Base-by-base conservation (phyloP, 1,284 basidiomycete species). In the Papiliotrema terrestris region DNA sequence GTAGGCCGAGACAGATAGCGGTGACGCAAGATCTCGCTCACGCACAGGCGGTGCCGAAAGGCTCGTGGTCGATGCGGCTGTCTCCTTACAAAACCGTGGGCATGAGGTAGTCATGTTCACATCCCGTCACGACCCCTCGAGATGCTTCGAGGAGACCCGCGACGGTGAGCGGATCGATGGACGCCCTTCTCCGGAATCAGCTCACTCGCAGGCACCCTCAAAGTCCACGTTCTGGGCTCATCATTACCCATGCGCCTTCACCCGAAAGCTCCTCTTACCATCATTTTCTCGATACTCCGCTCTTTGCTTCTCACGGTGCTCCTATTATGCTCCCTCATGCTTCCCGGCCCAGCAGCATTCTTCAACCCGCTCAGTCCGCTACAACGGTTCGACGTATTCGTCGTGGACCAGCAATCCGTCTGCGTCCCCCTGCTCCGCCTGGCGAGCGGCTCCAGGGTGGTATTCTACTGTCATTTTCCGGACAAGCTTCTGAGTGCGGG, bases 381-480 rank as follows among this genome's bases (percentile, higher is more conserved):
- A 2, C 48, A 60, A 22, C 37, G 47, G 29, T 86, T 87, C 70
- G 95, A 98, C 70, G 84, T 97, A 26, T 94, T 87, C 78, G 86
- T 98, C 57, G 87, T 98, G 17, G 96, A 98, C 77, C 95, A 98
- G 73, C 84, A 98, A 20, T 91, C 91, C 1, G 91, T 91, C 1
- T 91, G 88, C 57, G 82, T 98, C 19, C 95, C 95, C 0, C 79
- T 95, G 58, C 80, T 98, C 1, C 83, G 89, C 14, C 73, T 80
- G 50, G 71, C 89, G 11, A 83, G 81, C 2, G 80, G 81, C 13
- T 89, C 84, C 11, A 84, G 90, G 1, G 88, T 96, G 23, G 85
- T 98, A 17, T 98, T 97, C 78, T 98, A 98, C 75, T 96, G 93
- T 67, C 95, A 98, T 74, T 98, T 98, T 68, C 95, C 96, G 0